Evolutionary conservation across 352 stramenopile species (phyloP), one percentile per base, ranked within the genome.

Genomic region (Saprolegnia diclina): DNA sequence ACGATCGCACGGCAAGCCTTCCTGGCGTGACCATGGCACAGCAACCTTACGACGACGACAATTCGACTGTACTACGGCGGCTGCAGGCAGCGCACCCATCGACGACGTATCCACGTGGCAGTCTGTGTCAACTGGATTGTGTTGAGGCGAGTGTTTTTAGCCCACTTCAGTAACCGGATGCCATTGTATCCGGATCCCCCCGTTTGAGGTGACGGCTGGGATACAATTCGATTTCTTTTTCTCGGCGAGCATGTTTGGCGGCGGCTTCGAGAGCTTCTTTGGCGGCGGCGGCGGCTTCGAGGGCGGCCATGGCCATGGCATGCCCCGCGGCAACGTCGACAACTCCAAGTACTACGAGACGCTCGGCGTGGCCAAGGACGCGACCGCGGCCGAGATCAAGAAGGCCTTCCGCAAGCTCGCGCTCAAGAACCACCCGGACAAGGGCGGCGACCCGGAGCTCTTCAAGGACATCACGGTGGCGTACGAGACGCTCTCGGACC

Each of bases 351-450:
- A 90, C 74, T 96, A 95, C 77, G 86, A 95, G 74, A 79, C 80
- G 59, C 79, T 97, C 35, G 89, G 89, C 65, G 84, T 97, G 37
- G 38, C 82, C 26, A 96, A 96, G 82, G 89, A 80, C 42, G 87
- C 87, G 22, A 88, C 79, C 54, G 78, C 77, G 9, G 85, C 80
- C 9, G 88, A 96, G 72, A 92, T 96, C 73, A 96, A 96, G 79
- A 95, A 95, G 71, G 87, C 89, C 7, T 96, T 95, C 76, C 83
- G 88, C 65, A 96, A 96, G 74, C 73, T 96, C 26, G 88, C 88
- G 56, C 77, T 95, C 19, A 96, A 94, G 78, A 97, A 98, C 77
- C 97, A 99, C 80, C 97, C 97, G 26, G 97, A 99, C 77, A 99
- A 99, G 80, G 97, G 97, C 57, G 97, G 97, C 69, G 97, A 99